Percentiles rank a stretch among this genome's conserved stretches.
Conservation (phyloP, 805 yeast species). For the Kurtzmaniella cleridarum region DNA sequence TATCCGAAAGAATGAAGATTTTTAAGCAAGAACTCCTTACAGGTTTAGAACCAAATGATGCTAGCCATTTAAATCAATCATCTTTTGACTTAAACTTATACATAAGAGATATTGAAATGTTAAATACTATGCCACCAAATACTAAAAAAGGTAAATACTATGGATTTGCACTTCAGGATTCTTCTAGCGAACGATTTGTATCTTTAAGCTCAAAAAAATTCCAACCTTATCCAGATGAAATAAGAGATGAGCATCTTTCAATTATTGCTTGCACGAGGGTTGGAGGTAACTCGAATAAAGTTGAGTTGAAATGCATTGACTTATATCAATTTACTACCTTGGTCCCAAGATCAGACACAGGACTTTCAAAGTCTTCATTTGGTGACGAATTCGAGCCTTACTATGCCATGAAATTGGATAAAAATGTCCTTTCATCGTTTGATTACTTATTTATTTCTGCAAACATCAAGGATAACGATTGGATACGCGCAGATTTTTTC, state of each 20-base stretch:
- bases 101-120: no score
- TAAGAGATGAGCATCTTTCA: background rate
- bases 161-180: no score
- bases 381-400: conserved; percentile 49
- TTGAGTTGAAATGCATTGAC: conserved; percentile 41
- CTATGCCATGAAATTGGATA: conserved; percentile 39
- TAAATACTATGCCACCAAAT: no score
- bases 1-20: conserved; percentile 52
- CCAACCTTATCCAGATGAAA: background rate
- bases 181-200: conserved; percentile 8
- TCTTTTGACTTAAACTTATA: no score
- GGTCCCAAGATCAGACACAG: conserved; percentile 48
- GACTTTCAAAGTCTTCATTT: conserved; percentile 46
- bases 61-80: no score
- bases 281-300: no score
- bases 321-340: conserved; percentile 26
- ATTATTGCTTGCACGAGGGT: no score
- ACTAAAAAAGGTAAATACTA: no score
- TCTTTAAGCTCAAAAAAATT: conserved; percentile 15
- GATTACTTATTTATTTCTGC: conserved; percentile 48
- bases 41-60: conserved; percentile 44
- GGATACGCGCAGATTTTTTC: conserved; percentile 29
- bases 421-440: conserved; percentile 34
- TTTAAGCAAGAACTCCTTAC: conserved; percentile 45
- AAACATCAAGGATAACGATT: no score